Base-by-base conservation (phyloP, 2,329 filamentous ascomycete species). In the Colletotrichum plurivorum region DNA sequence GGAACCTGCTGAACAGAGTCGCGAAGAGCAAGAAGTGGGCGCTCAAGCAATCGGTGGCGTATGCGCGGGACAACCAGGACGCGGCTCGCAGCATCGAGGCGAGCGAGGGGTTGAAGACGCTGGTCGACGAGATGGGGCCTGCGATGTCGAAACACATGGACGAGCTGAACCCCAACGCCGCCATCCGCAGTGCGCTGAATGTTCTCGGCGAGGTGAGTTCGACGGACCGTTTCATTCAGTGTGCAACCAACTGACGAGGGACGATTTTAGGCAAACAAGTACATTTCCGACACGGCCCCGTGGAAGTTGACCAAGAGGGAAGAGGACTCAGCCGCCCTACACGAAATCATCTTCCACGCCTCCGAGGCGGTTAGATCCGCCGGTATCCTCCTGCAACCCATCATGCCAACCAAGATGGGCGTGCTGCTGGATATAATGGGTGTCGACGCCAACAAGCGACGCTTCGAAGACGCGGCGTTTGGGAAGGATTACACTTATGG, bases 351-450 rank as follows among this genome's bases (percentile, higher is more conserved):
- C 31, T 98, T 89, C 78, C 85, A 92, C 51, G 84, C 86, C 51
- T 88, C 91, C 9, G 96, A 99, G 80, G 88, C 92, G 5, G 78
- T 98, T 54, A 92, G 96, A 45, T 89, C 98, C 25, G 84, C 86
- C 0, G 94, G 91, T 15, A 97, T 99, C 73, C 84, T 98, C 54
- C 83, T 99, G 52, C 95, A 97, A 79, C 94, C 96, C 1, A 93
- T 95, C 76, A 97, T 99, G 87, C 96, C 96, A 0, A 85, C 83
- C 48, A 97, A 97, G 79, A 88, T 94, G 54, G 80, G 81, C 12
- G 83, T 89, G 72, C 80, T 98, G 39, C 87, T 99, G 0, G 92
- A 97, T 77, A 87, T 92, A 75, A 83, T 99, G 9, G 92, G 93
- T 1, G 94, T 99, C 5, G 81, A 84, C 3, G 77, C 83, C 9